Evolutionary conservation across 805 yeast genomes (phyloP).

Genomic region (Metschnikowia chrysomelidarum): DNA sequence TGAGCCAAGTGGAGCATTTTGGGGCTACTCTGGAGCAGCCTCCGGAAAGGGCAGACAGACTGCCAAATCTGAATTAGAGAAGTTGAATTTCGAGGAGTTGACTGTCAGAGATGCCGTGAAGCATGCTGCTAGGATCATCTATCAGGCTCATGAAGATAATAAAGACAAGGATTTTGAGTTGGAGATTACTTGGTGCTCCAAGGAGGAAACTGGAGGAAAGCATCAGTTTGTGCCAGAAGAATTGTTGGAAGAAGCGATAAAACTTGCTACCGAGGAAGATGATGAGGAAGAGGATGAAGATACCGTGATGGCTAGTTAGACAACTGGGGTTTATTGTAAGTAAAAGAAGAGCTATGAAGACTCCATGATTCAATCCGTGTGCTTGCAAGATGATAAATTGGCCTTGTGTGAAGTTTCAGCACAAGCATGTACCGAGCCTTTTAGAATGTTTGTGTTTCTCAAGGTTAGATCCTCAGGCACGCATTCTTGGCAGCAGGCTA

Average conservation of each 20-base stretch:
- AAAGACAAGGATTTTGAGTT: slow-evolving; percentile 96
- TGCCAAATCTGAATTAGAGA: slow-evolving; percentile 96
- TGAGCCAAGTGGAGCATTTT: slow-evolving; percentile 94
- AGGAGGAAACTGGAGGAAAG: slow-evolving; percentile 69
- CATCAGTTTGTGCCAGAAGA: slow-evolving; percentile 82
- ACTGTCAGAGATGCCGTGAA: slow-evolving; percentile 81
- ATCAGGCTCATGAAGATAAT: slow-evolving; percentile 94
- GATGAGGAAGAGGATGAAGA: slow-evolving; percentile 72
- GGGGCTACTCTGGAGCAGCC: slow-evolving; percentile 98
- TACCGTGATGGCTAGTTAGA: slow-evolving; percentile 19
- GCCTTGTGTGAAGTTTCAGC: too few relatives aligned
- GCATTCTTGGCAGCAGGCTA: too few relatives aligned
- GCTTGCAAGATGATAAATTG: too few relatives aligned
- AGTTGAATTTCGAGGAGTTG: slow-evolving; percentile 69
- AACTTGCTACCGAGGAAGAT: slow-evolving; percentile 78
- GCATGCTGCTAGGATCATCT: slow-evolving; percentile 90
- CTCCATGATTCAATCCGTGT: too few relatives aligned
- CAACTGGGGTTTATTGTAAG: slow-evolving; percentile 20
- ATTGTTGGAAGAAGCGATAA: slow-evolving; percentile 76
- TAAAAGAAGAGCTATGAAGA: not conserved
- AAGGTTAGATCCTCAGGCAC: too few relatives aligned
- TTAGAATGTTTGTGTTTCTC: too few relatives aligned
- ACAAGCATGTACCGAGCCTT: too few relatives aligned
- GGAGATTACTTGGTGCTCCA: slow-evolving; percentile 87
- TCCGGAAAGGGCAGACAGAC: slow-evolving; percentile 98